These are phyloP conservation scores for Pichia cephalocereana DNA, from an alignment of 805 yeast species.

Conservation along the genomic window DNA sequence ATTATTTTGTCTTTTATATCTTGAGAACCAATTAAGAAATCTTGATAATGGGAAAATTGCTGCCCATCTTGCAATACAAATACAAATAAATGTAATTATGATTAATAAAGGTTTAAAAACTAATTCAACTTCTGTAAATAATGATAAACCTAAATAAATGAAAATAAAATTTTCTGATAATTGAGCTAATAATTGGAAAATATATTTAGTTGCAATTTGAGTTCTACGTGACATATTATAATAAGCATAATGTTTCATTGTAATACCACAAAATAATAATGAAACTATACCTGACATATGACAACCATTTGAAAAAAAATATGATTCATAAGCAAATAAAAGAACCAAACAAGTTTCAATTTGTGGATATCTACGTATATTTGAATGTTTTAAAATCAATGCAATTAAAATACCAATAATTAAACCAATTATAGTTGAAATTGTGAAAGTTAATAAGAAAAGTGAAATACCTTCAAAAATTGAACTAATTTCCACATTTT, in stretches of 20 bases:
- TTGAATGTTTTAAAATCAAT: slow-evolving; percentile 80
- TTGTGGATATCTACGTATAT: slow-evolving; percentile 90
- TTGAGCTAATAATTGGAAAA: slow-evolving; percentile 90
- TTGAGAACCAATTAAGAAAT: slow-evolving; percentile 69
- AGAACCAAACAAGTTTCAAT: slow-evolving; percentile 91
- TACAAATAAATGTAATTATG: slow-evolving; percentile 79
- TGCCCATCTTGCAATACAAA: slow-evolving; percentile 93
- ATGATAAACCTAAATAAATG: slow-evolving; percentile 85
- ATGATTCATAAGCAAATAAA: slow-evolving; percentile 88
- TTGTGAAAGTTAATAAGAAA: slow-evolving; percentile 86
- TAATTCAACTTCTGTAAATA: slow-evolving; percentile 92
- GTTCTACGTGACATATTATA: slow-evolving; percentile 96
- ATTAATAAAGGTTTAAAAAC: slow-evolving; percentile 91
- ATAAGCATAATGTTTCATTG: slow-evolving; percentile 93
- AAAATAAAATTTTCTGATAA: slow-evolving; percentile 94
- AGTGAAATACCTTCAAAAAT: slow-evolving; percentile 90
- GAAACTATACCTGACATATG: slow-evolving; percentile 99
- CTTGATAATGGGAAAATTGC: slow-evolving; percentile 93
- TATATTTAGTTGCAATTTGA: slow-evolving; percentile 91
- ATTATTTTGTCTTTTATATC: slow-evolving; percentile 45
- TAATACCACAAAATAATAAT: slow-evolving; percentile 89
- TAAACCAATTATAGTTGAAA: slow-evolving; percentile 84
- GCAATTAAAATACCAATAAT: slow-evolving; percentile 86
- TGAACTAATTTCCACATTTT: slow-evolving; percentile 63
- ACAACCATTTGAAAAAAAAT: slow-evolving; percentile 96